A percentile compares a stretch with the other conserved stretches of the same genome.
Conservation (phyloP, 73 alveolate genomes). For the Paramecium primaurelia region DNA sequence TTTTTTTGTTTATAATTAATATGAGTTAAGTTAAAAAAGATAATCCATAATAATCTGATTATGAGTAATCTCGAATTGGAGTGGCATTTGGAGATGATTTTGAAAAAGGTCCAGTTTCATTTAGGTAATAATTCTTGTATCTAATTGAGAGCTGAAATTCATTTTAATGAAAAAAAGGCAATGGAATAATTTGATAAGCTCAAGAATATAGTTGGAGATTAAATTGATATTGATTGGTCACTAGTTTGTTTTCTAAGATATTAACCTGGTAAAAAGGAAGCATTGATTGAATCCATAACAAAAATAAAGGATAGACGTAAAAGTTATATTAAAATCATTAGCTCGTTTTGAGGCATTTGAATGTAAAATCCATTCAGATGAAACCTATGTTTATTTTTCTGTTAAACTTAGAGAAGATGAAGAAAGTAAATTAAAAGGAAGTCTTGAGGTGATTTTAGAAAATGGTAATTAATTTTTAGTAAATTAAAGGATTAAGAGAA, state of each 20-base stretch:
- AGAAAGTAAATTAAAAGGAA: neutral
- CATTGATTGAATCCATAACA: neutral
- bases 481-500: neutral
- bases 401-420: neutral
- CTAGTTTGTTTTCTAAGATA: neutral
- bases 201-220: neutral
- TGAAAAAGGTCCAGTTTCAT: neutral
- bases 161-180: neutral
- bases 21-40: neutral
- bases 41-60: neutral
- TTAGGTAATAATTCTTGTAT: neutral
- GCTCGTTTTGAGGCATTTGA: constrained; percentile 16
- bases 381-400: neutral
- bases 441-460: neutral
- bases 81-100: neutral
- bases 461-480: neutral
- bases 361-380: neutral
- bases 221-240: neutral
- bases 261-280: neutral
- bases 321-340: neutral
- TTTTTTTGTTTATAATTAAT: neutral
- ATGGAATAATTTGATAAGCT: neutral
- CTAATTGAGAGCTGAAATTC: neutral
- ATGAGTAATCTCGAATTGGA: neutral
- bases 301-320: constrained; percentile 8